phyloP scores from a whole-genome alignment of 306 rosid species.

The Citrullus mucosospermus region DNA sequence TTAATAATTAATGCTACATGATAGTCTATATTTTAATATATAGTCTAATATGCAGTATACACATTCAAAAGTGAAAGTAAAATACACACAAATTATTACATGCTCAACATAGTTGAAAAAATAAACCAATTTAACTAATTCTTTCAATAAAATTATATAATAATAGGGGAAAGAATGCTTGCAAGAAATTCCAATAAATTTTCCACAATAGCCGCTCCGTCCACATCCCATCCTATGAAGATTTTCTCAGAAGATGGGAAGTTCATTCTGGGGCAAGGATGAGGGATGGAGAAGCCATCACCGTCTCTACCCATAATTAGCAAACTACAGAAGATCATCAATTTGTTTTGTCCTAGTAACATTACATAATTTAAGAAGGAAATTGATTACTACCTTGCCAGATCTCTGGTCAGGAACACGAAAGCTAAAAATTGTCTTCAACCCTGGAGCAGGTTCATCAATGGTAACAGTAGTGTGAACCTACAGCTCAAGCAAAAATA shows the following conservation, averaged over 20 bases:
- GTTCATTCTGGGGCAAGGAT: neutral
- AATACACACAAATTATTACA: neutral
- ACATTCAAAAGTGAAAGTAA: neutral
- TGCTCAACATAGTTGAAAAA: neutral
- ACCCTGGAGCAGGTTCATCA: conserved; percentile 89
- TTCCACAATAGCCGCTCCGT: neutral
- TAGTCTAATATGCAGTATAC: neutral
- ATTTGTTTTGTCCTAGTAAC: neutral
- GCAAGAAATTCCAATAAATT: neutral
- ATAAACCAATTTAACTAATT: neutral
- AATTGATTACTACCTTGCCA: conserved; percentile 49
- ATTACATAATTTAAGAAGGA: neutral
- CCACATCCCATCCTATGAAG: neutral
- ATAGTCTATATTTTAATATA: neutral
- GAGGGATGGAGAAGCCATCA: neutral
- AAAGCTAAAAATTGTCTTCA: conserved; percentile 77
- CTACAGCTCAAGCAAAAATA: conserved; percentile 22
- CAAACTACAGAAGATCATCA: neutral
- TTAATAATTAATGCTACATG: neutral
- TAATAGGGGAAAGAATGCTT: neutral
- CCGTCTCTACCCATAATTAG: neutral
- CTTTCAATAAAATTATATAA: neutral
- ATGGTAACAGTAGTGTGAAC: conserved; percentile 69
- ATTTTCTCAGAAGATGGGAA: neutral
- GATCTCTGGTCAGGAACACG: conserved; percentile 80